A percentile compares a stretch with the other conserved stretches of the same genome.
Conservation (phyloP, 2,329 filamentous ascomycete genomes). For the Zymoseptoria passerinii region DNA sequence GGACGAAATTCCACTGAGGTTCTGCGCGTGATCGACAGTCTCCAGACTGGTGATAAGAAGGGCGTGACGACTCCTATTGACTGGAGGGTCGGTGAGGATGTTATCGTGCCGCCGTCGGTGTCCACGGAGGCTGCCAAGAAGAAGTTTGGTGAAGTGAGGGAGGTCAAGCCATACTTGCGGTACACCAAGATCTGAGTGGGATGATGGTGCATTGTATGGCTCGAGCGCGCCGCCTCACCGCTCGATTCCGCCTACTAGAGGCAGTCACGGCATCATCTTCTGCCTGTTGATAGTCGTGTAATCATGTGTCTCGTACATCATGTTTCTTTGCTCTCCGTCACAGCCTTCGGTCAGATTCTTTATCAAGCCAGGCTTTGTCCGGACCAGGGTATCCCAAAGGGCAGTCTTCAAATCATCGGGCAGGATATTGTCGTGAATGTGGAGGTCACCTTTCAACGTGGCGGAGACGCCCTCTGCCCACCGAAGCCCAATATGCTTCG, state of each 20-base stretch:
- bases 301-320: conserved; percentile 2
- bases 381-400: neutral
- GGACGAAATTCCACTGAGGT: conserved; percentile 52
- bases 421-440: conserved; percentile 12
- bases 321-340: neutral
- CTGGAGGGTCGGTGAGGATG: conserved; percentile 82
- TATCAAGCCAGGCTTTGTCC: neutral
- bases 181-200: conserved; percentile 47
- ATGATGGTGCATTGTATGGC: conserved; percentile 1
- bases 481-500: conserved; percentile 18
- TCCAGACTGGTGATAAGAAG: conserved; percentile 71
- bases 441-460: conserved; percentile 24
- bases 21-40: conserved; percentile 49
- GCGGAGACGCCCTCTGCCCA: conserved; percentile 28
- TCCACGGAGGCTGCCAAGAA: conserved; percentile 78
- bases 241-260: neutral
- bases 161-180: conserved; percentile 61
- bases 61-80: conserved; percentile 64
- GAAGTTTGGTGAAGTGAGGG: conserved; percentile 68
- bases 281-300: neutral
- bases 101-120: conserved; percentile 79
- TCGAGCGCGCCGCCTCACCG: neutral
- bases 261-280: neutral
- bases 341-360: neutral
- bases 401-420: neutral